Evolutionary conservation across 1,284 basidiomycete species (phyloP).

Genomic region (Leccinum huronense): DNA sequence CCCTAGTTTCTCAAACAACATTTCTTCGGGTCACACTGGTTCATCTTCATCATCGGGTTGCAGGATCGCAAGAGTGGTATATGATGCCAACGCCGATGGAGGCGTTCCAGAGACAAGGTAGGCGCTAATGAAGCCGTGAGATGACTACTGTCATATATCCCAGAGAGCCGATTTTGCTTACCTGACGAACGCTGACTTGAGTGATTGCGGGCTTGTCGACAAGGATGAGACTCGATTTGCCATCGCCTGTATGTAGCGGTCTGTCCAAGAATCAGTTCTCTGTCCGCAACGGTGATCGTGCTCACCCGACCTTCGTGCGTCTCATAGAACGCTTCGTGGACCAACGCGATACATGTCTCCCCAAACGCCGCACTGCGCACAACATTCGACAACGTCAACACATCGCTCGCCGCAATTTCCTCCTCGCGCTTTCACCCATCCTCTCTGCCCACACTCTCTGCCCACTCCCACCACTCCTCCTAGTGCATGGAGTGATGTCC

Average conservation of each 20-base stretch:
- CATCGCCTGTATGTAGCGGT: slow-evolving; percentile 70
- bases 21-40: slow-evolving; percentile 29
- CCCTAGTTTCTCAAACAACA: slow-evolving; percentile 67
- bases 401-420: slow-evolving; percentile 73
- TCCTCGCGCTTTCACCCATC: too few relatives aligned
- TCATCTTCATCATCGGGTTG: slow-evolving; percentile 11
- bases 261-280: slow-evolving; percentile 38
- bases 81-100: slow-evolving; percentile 60
- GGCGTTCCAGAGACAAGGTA: slow-evolving; percentile 64
- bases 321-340: slow-evolving; percentile 78
- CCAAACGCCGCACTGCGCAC: slow-evolving; percentile 68
- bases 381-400: slow-evolving; percentile 77
- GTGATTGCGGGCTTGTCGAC: slow-evolving; percentile 60
- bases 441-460: too few relatives aligned
- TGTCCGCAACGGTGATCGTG: slow-evolving; percentile 5
- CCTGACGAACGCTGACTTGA: slow-evolving; percentile 71
- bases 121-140: slow-evolving; percentile 36
- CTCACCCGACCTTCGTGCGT: slow-evolving; percentile 59
- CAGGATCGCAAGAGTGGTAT: slow-evolving; percentile 53
- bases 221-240: slow-evolving; percentile 70
- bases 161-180: slow-evolving; percentile 30
- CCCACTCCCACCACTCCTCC: too few relatives aligned
- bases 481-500: too few relatives aligned
- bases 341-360: slow-evolving; percentile 71
- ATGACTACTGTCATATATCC: not conserved